These are phyloP conservation scores for Diaporthe sp. DNA, from an alignment of 2,329 filamentous ascomycete species.

Conservation along the genomic window DNA sequence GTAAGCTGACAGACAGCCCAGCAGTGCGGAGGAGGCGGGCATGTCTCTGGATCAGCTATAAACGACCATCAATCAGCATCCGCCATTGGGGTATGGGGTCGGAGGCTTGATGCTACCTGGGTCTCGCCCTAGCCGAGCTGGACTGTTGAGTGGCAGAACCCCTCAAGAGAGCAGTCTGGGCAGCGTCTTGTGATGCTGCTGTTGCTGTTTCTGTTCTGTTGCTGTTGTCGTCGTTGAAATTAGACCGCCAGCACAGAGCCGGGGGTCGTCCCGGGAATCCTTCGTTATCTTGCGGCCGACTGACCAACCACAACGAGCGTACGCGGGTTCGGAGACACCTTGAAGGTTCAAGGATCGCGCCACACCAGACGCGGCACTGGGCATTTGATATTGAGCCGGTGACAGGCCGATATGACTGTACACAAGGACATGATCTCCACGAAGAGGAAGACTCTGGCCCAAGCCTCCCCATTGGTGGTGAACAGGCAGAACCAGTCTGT, in stretches of 20 bases:
- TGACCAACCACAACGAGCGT: conserved; percentile 8
- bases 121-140: background rate
- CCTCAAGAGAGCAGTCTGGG: background rate
- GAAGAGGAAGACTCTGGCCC: background rate
- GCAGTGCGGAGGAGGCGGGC: background rate
- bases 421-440: background rate
- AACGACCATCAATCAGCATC: background rate
- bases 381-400: background rate
- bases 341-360: conserved; percentile 11
- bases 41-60: background rate
- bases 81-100: background rate
- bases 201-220: background rate
- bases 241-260: background rate
- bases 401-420: conserved; percentile 8
- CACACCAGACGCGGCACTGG: background rate
- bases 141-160: background rate
- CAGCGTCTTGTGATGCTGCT: background rate
- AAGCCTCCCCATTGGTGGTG: background rate
- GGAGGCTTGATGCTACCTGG: background rate
- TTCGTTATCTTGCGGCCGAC: conserved; percentile 20
- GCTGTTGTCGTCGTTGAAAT: conserved; percentile 8
- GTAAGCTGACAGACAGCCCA: background rate
- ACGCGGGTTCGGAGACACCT: background rate
- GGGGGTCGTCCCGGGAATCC: conserved; percentile 16
- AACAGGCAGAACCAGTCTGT: background rate